Percentiles rank a stretch among this genome's conserved stretches.
phyloP scores from a whole-genome alignment of 371 early-diverging fungal genomes.

The Blyttiomyces sp. region DNA sequence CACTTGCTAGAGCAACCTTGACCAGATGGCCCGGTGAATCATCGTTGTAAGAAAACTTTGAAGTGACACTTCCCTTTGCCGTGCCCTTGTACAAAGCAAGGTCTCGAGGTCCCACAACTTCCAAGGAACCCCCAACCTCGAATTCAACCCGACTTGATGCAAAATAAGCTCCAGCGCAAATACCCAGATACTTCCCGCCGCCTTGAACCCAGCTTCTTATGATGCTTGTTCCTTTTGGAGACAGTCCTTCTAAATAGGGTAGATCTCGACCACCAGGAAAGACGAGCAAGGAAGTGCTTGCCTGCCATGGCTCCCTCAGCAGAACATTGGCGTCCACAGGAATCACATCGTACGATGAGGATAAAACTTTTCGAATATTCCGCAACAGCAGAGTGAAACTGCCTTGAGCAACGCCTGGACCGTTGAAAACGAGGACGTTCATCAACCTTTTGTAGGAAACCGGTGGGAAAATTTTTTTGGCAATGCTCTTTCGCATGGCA shows the following conservation, averaged over 20 bases:
- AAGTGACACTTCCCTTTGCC: conserved; percentile 70
- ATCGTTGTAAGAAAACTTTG: conserved; percentile 76
- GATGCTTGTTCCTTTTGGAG: conserved; percentile 54
- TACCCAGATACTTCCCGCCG: conserved; percentile 87
- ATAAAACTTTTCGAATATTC: conserved; percentile 65
- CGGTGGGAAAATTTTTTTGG: too few relatives aligned
- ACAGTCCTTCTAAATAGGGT: conserved; percentile 70
- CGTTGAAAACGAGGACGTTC: conserved; percentile 83
- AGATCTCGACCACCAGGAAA: conserved; percentile 89
- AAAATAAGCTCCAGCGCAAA: conserved; percentile 94
- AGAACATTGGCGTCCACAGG: conserved; percentile 71
- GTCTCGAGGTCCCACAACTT: conserved; percentile 71
- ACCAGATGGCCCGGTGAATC: conserved; percentile 73
- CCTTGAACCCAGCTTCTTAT: conserved; percentile 67
- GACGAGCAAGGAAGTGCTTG: conserved; percentile 73
- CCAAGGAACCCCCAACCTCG: conserved; percentile 61
- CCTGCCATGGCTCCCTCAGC: conserved; percentile 80
- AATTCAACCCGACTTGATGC: conserved; percentile 69
- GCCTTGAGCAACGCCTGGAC: conserved; percentile 65
- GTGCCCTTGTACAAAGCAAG: conserved; percentile 70
- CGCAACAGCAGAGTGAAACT: conserved; percentile 62
- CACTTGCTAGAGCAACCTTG: not conserved
- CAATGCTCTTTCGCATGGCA: too few relatives aligned
- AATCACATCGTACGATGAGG: conserved; percentile 81
- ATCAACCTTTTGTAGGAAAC: too few relatives aligned